These are phyloP conservation scores for Sporothrix mexicana DNA, from an alignment of 2,329 filamentous ascomycete genomes.

Conservation along the genomic window DNA sequence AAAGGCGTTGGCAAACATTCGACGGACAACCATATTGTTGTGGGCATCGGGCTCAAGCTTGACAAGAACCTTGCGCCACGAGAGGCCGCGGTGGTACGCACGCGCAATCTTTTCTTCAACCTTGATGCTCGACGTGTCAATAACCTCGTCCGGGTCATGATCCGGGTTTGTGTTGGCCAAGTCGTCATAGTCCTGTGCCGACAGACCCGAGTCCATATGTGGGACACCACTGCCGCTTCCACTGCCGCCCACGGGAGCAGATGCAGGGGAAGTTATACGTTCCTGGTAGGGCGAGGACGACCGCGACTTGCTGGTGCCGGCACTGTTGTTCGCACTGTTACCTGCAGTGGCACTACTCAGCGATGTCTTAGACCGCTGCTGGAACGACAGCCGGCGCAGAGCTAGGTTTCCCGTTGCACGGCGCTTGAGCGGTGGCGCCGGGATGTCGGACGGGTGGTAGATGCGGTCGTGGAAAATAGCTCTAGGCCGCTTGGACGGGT, in stretches of 20 bases:
- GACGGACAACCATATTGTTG: constrained; percentile 96
- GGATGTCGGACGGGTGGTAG: constrained; percentile 93
- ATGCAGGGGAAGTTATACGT: background rate
- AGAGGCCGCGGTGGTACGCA: constrained; percentile 88
- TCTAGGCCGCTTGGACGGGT: constrained; percentile 79
- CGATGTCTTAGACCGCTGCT: constrained; percentile 27
- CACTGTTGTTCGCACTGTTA: constrained; percentile 27
- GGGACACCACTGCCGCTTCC: constrained; percentile 41
- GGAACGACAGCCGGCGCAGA: constrained; percentile 39
- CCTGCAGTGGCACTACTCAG: background rate
- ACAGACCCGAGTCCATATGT: constrained; percentile 53
- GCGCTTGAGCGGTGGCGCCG: constrained; percentile 72
- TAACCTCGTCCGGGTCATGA: constrained; percentile 52
- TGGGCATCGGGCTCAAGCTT: constrained; percentile 95
- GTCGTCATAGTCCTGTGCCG: constrained; percentile 60
- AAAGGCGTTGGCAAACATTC: constrained; percentile 96
- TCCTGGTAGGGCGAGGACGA: constrained; percentile 27
- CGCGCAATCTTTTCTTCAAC: constrained; percentile 98
- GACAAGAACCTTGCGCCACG: constrained; percentile 96
- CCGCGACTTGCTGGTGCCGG: constrained; percentile 37
- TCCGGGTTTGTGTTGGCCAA: constrained; percentile 54
- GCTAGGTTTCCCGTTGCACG: constrained; percentile 46
- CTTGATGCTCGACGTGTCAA: constrained; percentile 74
- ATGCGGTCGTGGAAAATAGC: constrained; percentile 97
- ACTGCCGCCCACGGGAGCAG: too few species aligned